Evolutionary conservation across 257 asterid species (phyloP).

Genomic region (Nyctanthes arbortristis): DNA sequence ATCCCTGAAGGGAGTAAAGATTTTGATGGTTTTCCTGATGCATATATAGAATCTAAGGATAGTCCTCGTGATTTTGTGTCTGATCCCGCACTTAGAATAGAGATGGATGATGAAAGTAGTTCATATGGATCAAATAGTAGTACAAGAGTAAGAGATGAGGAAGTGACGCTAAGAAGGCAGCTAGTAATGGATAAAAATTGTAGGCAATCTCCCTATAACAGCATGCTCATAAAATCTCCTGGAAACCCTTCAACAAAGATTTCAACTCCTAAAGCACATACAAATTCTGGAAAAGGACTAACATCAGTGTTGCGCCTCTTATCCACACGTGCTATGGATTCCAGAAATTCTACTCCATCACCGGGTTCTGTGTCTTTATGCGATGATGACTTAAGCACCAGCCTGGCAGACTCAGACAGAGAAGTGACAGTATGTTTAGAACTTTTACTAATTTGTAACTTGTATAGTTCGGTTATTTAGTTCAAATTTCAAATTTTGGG

Average conservation of each 20-base stretch:
- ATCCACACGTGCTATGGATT: slow-evolving; percentile 52
- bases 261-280: slow-evolving; percentile 46
- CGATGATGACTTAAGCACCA: slow-evolving; percentile 42
- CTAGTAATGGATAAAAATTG: no score
- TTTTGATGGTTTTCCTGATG: slow-evolving; percentile 28
- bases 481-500: slow-evolving; percentile 4
- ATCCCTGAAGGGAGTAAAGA: slow-evolving; percentile 50
- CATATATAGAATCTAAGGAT: slow-evolving; percentile 19
- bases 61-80: slow-evolving; percentile 29
- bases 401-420: slow-evolving; percentile 53
- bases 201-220: slow-evolving; percentile 41
- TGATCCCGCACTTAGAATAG: slow-evolving; percentile 9
- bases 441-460: slow-evolving; percentile 13
- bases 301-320: slow-evolving; percentile 57
- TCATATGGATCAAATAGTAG: slow-evolving; percentile 34
- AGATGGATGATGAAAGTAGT: slow-evolving; percentile 28
- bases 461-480: background rate
- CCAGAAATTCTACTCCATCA: slow-evolving; percentile 30
- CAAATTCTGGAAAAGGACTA: slow-evolving; percentile 35
- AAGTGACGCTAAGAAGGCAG: slow-evolving; percentile 31
- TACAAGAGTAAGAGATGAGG: slow-evolving; percentile 31
- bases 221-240: slow-evolving; percentile 55
- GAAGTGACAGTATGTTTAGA: slow-evolving; percentile 53
- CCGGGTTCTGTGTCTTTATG: slow-evolving; percentile 41
- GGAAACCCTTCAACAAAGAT: slow-evolving; percentile 34